Percentiles rank a stretch among this genome's conserved stretches.
Conservation (phyloP, 2,329 filamentous ascomycete species). For the Aspergillus brasiliensis region DNA sequence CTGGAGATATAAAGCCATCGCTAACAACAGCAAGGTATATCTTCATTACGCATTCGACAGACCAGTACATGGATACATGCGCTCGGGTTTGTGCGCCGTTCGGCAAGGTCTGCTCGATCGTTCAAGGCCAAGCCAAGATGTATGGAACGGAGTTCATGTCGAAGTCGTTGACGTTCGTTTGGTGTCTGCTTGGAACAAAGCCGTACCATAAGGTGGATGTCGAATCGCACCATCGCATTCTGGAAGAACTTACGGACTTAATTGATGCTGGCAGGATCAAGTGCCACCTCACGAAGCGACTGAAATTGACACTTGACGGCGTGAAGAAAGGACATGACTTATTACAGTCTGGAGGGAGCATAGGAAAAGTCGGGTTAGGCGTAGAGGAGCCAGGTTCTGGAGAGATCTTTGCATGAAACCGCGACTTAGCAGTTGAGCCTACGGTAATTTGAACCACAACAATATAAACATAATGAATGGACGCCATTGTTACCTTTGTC, state of each 20-base stretch:
- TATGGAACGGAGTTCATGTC: conserved; percentile 52
- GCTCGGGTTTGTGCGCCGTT: conserved; percentile 47
- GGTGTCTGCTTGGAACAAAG: conserved; percentile 47
- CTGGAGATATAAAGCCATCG: no score
- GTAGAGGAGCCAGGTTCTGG: not conserved
- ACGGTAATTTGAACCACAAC: no score
- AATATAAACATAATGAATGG: no score
- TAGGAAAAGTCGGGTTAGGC: conserved; percentile 13
- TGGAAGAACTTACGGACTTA: conserved; percentile 38
- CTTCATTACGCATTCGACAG: conserved; percentile 47
- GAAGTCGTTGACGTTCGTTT: conserved; percentile 48
- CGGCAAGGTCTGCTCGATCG: conserved; percentile 50
- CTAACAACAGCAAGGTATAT: conserved; percentile 37
- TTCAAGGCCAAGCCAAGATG: conserved; percentile 48
- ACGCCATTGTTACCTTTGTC: no score
- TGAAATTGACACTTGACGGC: conserved; percentile 34
- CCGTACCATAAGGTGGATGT: conserved; percentile 43
- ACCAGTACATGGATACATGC: conserved; percentile 44
- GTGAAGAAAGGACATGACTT: conserved; percentile 44
- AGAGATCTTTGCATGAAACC: not conserved
- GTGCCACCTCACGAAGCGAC: conserved; percentile 2
- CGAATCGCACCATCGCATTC: conserved; percentile 44
- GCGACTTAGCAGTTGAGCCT: no score
- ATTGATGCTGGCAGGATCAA: not conserved
- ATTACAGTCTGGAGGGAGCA: conserved; percentile 42